Percentiles rank a stretch among this genome's conserved stretches.
Evolutionary conservation across 2,329 filamentous ascomycete genomes (phyloP).

Genomic region (Teratosphaeria gauchensis): DNA sequence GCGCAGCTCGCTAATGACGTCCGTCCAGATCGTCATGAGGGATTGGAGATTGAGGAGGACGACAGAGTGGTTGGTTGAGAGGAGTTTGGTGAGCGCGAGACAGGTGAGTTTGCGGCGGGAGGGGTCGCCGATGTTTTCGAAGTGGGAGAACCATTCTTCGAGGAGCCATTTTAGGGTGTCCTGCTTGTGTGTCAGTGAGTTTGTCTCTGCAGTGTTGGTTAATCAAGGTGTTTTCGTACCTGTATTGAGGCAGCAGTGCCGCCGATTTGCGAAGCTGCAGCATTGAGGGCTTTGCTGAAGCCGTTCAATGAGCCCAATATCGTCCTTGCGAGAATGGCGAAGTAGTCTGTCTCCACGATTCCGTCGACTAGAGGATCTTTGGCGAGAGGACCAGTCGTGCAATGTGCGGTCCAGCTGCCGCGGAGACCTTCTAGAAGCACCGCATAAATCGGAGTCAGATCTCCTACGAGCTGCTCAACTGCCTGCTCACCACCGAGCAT

Average conservation of each 20-base stretch:
- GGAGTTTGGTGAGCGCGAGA: conserved; percentile 60
- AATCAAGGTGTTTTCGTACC: conserved; percentile 9
- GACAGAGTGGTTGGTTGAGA: conserved; percentile 51
- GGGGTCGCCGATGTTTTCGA: conserved; percentile 57
- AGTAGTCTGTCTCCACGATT: conserved; percentile 74
- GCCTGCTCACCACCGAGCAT: conserved; percentile 41
- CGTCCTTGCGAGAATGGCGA: conserved; percentile 71
- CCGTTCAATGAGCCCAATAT: conserved; percentile 61
- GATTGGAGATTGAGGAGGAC: conserved; percentile 49
- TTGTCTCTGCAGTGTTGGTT: neutral
- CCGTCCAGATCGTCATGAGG: conserved; percentile 67
- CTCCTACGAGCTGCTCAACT: conserved; percentile 43
- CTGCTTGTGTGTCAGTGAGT: conserved; percentile 9
- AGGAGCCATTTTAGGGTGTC: conserved; percentile 38
- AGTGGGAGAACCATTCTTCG: conserved; percentile 56
- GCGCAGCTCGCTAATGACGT: conserved; percentile 55
- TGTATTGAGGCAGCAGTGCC: conserved; percentile 3
- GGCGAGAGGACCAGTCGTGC: conserved; percentile 71
- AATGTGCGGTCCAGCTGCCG: conserved; percentile 54
- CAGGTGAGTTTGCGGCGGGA: conserved; percentile 62
- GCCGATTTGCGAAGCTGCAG: conserved; percentile 8
- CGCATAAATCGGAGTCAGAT: conserved; percentile 38
- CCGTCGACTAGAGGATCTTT: conserved; percentile 60
- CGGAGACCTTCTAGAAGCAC: conserved; percentile 40
- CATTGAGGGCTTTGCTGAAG: conserved; percentile 49